A percentile compares a stretch with the other conserved stretches of the same genome.
phyloP scores from a whole-genome alignment of 805 yeast genomes.

The Candida boleticola region DNA sequence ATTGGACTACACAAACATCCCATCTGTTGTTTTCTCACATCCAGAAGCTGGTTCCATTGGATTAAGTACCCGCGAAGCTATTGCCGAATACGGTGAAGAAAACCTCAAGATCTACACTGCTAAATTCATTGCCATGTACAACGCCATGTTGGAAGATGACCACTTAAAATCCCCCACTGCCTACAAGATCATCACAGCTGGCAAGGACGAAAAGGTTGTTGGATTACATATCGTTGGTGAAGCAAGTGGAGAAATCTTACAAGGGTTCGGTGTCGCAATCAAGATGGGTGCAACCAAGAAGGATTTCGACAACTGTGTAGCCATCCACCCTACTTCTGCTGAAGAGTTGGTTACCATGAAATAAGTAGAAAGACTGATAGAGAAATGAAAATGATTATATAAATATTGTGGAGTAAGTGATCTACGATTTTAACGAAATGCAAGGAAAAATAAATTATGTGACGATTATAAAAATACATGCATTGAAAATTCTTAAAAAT shows the following conservation, averaged over 20 bases:
- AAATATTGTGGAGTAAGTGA: no score
- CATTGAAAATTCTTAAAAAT: no score
- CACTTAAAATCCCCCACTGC: constrained; percentile 80
- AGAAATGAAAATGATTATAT: background rate
- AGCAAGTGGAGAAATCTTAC: constrained; percentile 84
- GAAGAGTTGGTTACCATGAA: constrained; percentile 92
- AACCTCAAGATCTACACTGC: constrained; percentile 80
- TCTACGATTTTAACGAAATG: no score
- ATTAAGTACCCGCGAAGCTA: constrained; percentile 74
- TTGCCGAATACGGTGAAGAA: constrained; percentile 72
- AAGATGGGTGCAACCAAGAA: constrained; percentile 99
- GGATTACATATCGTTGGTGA: constrained; percentile 96
- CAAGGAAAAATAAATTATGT: no score
- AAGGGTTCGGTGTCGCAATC: constrained; percentile 97
- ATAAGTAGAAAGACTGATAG: constrained; percentile 4
- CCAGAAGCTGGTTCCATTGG: constrained; percentile 98
- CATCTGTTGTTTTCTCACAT: constrained; percentile 96
- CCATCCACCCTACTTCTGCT: constrained; percentile 98
- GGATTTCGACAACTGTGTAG: constrained; percentile 94
- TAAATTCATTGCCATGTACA: constrained; percentile 87
- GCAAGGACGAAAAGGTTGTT: constrained; percentile 86
- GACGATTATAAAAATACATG: no score
- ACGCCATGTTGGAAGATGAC: constrained; percentile 67
- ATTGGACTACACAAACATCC: constrained; percentile 82
- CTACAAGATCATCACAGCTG: constrained; percentile 77